These are phyloP conservation scores for Tirmania nivea DNA, from an alignment of 495 filamentous ascomycete species.

Conservation along the genomic window DNA sequence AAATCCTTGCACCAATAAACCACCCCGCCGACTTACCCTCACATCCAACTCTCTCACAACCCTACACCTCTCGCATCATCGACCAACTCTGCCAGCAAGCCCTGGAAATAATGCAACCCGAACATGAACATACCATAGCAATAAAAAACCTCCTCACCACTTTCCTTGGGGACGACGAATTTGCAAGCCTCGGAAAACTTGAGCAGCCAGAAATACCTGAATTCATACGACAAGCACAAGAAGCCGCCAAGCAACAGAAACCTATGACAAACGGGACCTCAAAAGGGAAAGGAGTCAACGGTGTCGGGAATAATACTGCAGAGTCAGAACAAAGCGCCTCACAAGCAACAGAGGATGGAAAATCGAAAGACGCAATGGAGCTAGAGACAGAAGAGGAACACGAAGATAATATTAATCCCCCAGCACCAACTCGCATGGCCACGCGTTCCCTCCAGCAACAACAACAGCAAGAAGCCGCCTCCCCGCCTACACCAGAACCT, in stretches of 20 bases:
- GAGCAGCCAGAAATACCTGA: slow-evolving; percentile 1
- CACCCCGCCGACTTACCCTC: slow-evolving; percentile 61
- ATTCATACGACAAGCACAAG: background rate
- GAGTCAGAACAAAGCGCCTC: background rate
- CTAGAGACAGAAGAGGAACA: slow-evolving; percentile 7
- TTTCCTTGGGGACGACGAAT: slow-evolving; percentile 19
- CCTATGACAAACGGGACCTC: background rate
- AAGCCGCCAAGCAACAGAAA: background rate
- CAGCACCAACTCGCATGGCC: slow-evolving; percentile 34
- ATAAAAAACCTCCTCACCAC: slow-evolving; percentile 18
- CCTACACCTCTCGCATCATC: slow-evolving; percentile 66
- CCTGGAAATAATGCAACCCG: slow-evolving; percentile 24
- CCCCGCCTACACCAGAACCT: slow-evolving; percentile 20
- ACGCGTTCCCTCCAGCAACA: slow-evolving; percentile 38
- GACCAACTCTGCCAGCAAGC: slow-evolving; percentile 50
- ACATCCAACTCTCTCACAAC: slow-evolving; percentile 63
- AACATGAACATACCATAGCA: slow-evolving; percentile 16
- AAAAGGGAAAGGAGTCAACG: background rate
- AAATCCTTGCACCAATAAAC: slow-evolving; percentile 68
- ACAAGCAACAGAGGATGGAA: background rate
- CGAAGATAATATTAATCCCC: slow-evolving; percentile 1
- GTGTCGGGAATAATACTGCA: background rate
- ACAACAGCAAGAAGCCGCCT: slow-evolving; percentile 25
- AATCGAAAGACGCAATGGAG: slow-evolving; percentile 5
- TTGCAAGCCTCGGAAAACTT: slow-evolving; percentile 17